phyloP scores from a whole-genome alignment of 352 stramenopile genomes.

The Phytopythium mirpurense region DNA sequence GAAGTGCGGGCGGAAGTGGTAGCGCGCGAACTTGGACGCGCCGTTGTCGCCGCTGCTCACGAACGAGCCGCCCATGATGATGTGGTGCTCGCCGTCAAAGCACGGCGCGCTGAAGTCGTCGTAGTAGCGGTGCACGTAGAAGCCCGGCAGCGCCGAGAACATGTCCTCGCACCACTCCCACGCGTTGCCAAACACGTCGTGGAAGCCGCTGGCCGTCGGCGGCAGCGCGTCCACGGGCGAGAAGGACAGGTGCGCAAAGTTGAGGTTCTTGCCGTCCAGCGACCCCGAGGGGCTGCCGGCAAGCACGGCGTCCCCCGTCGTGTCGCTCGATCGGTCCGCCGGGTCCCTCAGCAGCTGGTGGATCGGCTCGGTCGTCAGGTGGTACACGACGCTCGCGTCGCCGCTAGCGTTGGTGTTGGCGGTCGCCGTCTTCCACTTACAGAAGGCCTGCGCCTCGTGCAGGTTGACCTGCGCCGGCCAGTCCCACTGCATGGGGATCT shows the following conservation, averaged over 20 bases:
- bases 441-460: conserved; percentile 94
- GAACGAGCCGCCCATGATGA: conserved; percentile 96
- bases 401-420: conserved; percentile 46
- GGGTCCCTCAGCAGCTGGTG: conserved; percentile 87
- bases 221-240: conserved; percentile 85
- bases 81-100: conserved; percentile 95
- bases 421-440: conserved; percentile 66
- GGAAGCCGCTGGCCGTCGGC: conserved; percentile 76
- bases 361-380: conserved; percentile 91
- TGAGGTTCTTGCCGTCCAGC: conserved; percentile 82
- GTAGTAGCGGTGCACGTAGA: conserved; percentile 91
- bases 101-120: conserved; percentile 98
- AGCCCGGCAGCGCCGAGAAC: conserved; percentile 92
- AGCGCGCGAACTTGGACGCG: conserved; percentile 93
- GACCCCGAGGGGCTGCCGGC: conserved; percentile 38
- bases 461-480: conserved; percentile 96
- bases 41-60: conserved; percentile 93
- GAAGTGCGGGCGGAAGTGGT: conserved; percentile 97
- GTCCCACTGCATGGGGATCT: conserved; percentile 91
- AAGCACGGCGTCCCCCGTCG: conserved; percentile 77
- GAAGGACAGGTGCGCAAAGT: conserved; percentile 89
- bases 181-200: conserved; percentile 93
- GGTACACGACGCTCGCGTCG: conserved; percentile 66
- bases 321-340: conserved; percentile 40
- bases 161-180: conserved; percentile 97